Percentiles rank a stretch among this genome's conserved stretches.
Conservation (phyloP, 371 early-diverging fungal species). For the Thermomucor indicae-seudaticae region DNA sequence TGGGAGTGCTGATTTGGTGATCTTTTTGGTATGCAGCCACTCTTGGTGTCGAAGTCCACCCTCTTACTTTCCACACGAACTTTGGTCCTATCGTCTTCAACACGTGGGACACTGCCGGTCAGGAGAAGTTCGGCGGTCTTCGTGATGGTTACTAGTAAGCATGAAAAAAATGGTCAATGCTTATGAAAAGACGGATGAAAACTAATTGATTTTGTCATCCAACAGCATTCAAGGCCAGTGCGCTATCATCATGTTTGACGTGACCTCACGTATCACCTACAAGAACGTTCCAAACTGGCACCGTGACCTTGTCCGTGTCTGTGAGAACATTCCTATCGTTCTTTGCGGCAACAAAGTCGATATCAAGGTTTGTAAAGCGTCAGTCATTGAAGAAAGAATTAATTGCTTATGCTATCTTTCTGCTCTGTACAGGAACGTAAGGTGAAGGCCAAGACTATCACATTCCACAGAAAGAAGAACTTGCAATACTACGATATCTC, state of each 20-base stretch:
- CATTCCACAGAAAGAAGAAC: slow-evolving; percentile 99
- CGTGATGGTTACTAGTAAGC: slow-evolving; percentile 99
- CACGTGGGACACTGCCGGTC: slow-evolving; percentile 99
- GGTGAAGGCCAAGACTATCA: slow-evolving; percentile 99
- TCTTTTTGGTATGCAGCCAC: slow-evolving; percentile 72
- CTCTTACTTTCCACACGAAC: slow-evolving; percentile 97
- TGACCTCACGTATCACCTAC: slow-evolving; percentile 99
- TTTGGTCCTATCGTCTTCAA: slow-evolving; percentile 96
- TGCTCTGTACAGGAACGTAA: slow-evolving; percentile 84
- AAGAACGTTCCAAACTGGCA: slow-evolving; percentile 99
- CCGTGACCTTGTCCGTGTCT: slow-evolving; percentile 97
- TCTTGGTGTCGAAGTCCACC: slow-evolving; percentile 99
- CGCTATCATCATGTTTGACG: slow-evolving; percentile 99
- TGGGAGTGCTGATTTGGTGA: neutral
- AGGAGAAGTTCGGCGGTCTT: slow-evolving; percentile 99
- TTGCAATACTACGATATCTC: slow-evolving; percentile 99
- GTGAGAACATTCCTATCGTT: slow-evolving; percentile 99
- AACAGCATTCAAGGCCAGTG: slow-evolving; percentile 97
- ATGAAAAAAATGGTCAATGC: neutral
- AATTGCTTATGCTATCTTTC: neutral
- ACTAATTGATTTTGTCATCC: neutral
- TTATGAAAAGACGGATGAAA: neutral
- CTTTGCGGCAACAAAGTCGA: slow-evolving; percentile 99
- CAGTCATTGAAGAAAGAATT: neutral
- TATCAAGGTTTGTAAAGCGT: slow-evolving; percentile 64